These are phyloP conservation scores for Phytophthora parvispora DNA, from an alignment of 352 stramenopile genomes.

Conservation along the genomic window DNA sequence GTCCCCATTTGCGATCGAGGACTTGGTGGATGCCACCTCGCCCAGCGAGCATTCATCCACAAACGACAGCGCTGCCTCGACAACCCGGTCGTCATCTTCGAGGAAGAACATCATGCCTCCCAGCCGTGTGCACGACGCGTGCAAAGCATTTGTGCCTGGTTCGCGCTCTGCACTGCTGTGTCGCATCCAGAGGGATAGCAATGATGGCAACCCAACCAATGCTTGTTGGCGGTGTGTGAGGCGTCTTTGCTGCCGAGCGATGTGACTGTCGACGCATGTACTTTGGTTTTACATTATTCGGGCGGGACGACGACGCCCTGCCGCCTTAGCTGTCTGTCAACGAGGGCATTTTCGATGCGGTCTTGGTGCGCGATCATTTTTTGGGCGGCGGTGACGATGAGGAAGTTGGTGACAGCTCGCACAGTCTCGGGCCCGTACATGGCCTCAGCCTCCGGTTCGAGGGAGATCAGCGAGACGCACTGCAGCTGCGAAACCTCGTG, in stretches of 20 bases:
- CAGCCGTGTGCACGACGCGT: background rate
- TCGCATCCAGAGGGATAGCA: background rate
- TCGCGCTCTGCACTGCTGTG: conserved; percentile 1
- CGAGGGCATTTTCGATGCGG: conserved; percentile 36
- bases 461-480: conserved; percentile 38
- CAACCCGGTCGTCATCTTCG: conserved; percentile 18
- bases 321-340: conserved; percentile 25
- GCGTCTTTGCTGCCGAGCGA: background rate
- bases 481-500: conserved; percentile 34
- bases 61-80: conserved; percentile 34
- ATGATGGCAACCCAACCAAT: background rate
- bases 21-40: background rate
- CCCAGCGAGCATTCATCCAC: conserved; percentile 19
- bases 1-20: background rate
- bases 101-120: conserved; percentile 23
- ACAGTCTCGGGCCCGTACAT: conserved; percentile 33
- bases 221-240: background rate
- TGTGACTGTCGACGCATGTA: background rate
- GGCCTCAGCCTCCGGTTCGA: conserved; percentile 30
- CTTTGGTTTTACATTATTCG: background rate
- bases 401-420: conserved; percentile 42
- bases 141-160: conserved; percentile 8
- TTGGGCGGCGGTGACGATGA: conserved; percentile 36
- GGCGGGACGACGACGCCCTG: background rate
- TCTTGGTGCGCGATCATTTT: conserved; percentile 46